Conservation (phyloP, 1,284 basidiomycete species). For the Erythrobasidium hasegawianum region DNA sequence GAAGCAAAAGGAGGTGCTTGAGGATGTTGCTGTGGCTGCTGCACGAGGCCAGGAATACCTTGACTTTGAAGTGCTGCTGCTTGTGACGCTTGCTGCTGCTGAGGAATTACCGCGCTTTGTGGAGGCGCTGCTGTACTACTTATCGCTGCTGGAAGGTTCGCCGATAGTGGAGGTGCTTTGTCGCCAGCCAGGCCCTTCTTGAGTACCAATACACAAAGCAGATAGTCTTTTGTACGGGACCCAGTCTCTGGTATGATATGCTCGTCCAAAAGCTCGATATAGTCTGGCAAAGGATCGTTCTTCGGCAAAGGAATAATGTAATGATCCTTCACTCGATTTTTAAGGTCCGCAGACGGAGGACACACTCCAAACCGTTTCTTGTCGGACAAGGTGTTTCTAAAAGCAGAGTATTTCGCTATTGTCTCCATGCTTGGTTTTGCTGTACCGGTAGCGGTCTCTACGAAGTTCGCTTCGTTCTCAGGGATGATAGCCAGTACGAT, state of each 20-base stretch:
- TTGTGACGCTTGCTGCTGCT: background rate
- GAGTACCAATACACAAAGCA: constrained; percentile 78
- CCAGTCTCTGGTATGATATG: constrained; percentile 60
- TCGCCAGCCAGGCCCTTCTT: constrained; percentile 57
- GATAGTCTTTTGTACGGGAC: constrained; percentile 59
- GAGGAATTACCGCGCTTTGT: background rate
- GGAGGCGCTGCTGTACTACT: constrained; percentile 4
- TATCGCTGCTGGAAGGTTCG: background rate
- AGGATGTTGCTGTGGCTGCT: constrained; percentile 2
- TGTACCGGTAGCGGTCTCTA: constrained; percentile 39
- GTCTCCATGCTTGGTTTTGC: constrained; percentile 34
- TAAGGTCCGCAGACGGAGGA: constrained; percentile 39
- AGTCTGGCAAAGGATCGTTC: constrained; percentile 70
- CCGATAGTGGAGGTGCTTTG: constrained; percentile 6
- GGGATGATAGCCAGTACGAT: constrained; percentile 43
- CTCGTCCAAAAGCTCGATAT: constrained; percentile 78
- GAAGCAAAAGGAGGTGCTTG: background rate
- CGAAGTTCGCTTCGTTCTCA: background rate
- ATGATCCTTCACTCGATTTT: constrained; percentile 64
- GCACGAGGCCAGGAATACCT: background rate
- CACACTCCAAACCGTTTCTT: constrained; percentile 45
- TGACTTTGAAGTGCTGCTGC: background rate
- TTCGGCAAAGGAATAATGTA: constrained; percentile 78
- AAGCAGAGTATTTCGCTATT: constrained; percentile 39
- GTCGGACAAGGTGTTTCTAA: constrained; percentile 41